These are phyloP conservation scores for Alternaria sp. DNA, from an alignment of 2,329 filamentous ascomycete species.

Conservation along the genomic window DNA sequence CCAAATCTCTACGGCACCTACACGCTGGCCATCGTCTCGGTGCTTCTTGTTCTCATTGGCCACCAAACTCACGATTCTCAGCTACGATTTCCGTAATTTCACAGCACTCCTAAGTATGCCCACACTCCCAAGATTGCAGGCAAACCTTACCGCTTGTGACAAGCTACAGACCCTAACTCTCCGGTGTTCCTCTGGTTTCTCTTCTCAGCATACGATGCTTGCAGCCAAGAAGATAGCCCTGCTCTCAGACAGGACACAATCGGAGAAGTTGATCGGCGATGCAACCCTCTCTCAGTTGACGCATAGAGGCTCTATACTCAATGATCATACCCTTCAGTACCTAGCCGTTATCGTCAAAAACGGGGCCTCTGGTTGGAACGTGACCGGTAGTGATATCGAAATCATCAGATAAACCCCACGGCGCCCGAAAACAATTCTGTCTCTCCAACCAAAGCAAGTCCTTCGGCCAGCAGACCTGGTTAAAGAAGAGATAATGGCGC, in stretches of 20 bases:
- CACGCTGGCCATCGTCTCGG: background rate
- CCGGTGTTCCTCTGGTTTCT: too few relatives aligned
- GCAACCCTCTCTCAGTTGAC: too few relatives aligned
- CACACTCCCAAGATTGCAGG: background rate
- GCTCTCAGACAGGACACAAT: too few relatives aligned
- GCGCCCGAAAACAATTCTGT: background rate
- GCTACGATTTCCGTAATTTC: background rate
- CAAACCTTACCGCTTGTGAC: background rate
- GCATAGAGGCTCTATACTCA: background rate
- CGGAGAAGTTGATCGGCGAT: too few relatives aligned
- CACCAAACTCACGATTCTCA: background rate
- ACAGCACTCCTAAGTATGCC: background rate
- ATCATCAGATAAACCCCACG: background rate
- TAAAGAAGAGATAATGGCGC: slow-evolving; percentile 5
- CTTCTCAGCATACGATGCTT: too few relatives aligned
- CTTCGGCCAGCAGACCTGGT: background rate
- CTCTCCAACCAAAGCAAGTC: background rate
- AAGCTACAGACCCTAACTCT: background rate
- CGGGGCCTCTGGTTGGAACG: too few relatives aligned
- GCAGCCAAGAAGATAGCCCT: too few relatives aligned
- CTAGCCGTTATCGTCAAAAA: too few relatives aligned
- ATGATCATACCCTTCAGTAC: too few relatives aligned
- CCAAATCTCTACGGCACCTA: background rate
- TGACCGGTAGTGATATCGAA: background rate
- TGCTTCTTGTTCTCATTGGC: background rate